Evolutionary conservation across 1,284 basidiomycete species (phyloP), one percentile per base, ranked within the genome.

Genomic region (Cryptococcus neoformans): DNA sequence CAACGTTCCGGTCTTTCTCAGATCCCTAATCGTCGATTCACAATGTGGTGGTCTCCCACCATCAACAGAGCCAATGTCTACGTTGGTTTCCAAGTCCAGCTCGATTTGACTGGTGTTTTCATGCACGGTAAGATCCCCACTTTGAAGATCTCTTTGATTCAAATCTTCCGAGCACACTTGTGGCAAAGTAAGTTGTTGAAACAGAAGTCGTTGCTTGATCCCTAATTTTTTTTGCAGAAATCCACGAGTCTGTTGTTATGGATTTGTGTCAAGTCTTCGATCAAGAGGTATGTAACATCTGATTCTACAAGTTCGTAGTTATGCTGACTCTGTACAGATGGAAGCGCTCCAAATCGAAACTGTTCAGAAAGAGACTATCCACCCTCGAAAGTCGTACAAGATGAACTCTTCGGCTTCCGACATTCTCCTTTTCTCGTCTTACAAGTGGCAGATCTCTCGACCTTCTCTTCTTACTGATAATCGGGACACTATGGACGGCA

Each of bases 21-120:
- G 77, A 97, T 99, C 75, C 96, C 96, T 6, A 99, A 99, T 77
- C 93, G 96, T 86, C 90, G 95, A n/a, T 99, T 99, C 81, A 99
- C 94, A 3, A 83, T 99, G 6, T 99, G 96, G 96, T 99, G 95
- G 95, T 93, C 90, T 72, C 93, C 93, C 16, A 80, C 79, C 6
- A 72, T 98, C 81, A 98, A 98, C 79, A 90, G 94, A 64, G 93
- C 94, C 55, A 99, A 98, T 74, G 93, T 98, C 76, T 98, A 98
- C 46, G 93, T 98, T 73, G 96, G 95, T 85, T 99, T 99, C 89
- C 96, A 99, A 78, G 96, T 99, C 17, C 96, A 98, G 72, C 84
- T 98, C 51, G 95, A 98, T 82, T 79, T 98, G 63, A 98, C 95
- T 28, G 95, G 67, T 64, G 77, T 79, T 56, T 78, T 78, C 69